Conservation (phyloP, 108 stramenopile genomes). For the Bacterosira constricta region DNA sequence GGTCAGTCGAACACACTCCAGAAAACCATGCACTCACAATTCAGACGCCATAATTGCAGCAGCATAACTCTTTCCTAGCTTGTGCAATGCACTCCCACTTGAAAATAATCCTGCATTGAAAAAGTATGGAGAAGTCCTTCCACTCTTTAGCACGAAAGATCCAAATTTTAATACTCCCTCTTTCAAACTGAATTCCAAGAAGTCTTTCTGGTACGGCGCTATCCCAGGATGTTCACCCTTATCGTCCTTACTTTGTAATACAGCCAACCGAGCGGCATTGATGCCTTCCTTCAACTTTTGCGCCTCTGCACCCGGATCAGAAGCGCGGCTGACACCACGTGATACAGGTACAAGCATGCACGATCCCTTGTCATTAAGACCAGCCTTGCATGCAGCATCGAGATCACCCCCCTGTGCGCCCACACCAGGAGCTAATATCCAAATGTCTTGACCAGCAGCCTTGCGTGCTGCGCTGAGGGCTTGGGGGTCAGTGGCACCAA, state of each 20-base stretch:
- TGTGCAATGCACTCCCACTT: constrained; percentile 77
- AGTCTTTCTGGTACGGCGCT: constrained; percentile 86
- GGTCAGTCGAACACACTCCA: background rate
- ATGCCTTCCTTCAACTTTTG: constrained; percentile 75
- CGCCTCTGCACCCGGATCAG: constrained; percentile 86
- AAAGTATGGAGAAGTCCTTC: constrained; percentile 97
- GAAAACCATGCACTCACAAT: constrained; percentile 66
- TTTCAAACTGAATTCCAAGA: constrained; percentile 90
- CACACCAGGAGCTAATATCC: constrained; percentile 98
- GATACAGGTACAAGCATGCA: constrained; percentile 95
- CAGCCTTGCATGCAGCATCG: constrained; percentile 77
- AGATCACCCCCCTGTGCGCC: constrained; percentile 98
- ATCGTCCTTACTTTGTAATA: background rate
- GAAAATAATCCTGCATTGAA: constrained; percentile 98
- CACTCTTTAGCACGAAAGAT: constrained; percentile 96
- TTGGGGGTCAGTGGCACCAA: constrained; percentile 94
- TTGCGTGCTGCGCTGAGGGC: constrained; percentile 81
- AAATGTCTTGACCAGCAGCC: constrained; percentile 77
- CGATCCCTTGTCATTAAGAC: constrained; percentile 78
- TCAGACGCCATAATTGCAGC: constrained; percentile 86
- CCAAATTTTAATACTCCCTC: constrained; percentile 95
- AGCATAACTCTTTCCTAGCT: constrained; percentile 92
- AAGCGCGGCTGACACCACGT: constrained; percentile 86
- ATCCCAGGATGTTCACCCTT: constrained; percentile 39
- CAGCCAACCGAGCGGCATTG: constrained; percentile 45